Percentiles rank a stretch among this genome's conserved stretches.
These are phyloP conservation scores for Imleria badia DNA, from an alignment of 768 basidiomycete genomes.

Conservation along the genomic window DNA sequence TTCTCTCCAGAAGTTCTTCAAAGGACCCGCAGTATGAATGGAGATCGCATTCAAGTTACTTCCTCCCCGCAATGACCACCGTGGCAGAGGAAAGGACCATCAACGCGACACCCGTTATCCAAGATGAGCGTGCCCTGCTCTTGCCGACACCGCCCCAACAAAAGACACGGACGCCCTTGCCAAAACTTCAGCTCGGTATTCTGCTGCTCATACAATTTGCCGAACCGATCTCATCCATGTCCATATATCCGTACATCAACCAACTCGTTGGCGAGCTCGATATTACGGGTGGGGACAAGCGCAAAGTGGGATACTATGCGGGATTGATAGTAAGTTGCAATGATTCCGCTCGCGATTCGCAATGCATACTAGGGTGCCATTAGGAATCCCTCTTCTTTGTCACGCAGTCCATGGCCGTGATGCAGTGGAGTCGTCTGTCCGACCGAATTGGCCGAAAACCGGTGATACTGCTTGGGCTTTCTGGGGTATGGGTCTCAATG, in stretches of 20 bases:
- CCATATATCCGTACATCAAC: slow-evolving; percentile 50
- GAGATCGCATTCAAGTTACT: neutral
- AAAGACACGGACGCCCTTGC: slow-evolving; percentile 32
- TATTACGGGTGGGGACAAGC: slow-evolving; percentile 25
- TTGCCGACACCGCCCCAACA: neutral
- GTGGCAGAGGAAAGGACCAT: neutral
- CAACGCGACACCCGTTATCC: neutral
- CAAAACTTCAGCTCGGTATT: slow-evolving; percentile 39
- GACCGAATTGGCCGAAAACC: slow-evolving; percentile 73
- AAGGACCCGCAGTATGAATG: neutral
- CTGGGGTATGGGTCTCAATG: slow-evolving; percentile 66
- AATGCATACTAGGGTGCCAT: neutral
- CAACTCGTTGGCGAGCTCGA: slow-evolving; percentile 36
- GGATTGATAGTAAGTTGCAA: slow-evolving; percentile 54
- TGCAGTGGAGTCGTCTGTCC: slow-evolving; percentile 73
- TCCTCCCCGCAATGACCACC: neutral
- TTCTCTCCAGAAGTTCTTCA: neutral
- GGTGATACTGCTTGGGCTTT: slow-evolving; percentile 62
- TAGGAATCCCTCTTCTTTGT: slow-evolving; percentile 78
- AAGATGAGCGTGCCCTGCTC: slow-evolving; percentile 16
- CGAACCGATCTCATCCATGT: slow-evolving; percentile 39
- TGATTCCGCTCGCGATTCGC: neutral
- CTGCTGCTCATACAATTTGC: slow-evolving; percentile 35
- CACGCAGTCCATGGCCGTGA: slow-evolving; percentile 66
- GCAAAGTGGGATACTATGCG: slow-evolving; percentile 59